Evolutionary conservation across 2,329 filamentous ascomycete genomes (phyloP), one percentile per base, ranked within the genome.

Genomic region (Thielaviopsis euricoi): DNA sequence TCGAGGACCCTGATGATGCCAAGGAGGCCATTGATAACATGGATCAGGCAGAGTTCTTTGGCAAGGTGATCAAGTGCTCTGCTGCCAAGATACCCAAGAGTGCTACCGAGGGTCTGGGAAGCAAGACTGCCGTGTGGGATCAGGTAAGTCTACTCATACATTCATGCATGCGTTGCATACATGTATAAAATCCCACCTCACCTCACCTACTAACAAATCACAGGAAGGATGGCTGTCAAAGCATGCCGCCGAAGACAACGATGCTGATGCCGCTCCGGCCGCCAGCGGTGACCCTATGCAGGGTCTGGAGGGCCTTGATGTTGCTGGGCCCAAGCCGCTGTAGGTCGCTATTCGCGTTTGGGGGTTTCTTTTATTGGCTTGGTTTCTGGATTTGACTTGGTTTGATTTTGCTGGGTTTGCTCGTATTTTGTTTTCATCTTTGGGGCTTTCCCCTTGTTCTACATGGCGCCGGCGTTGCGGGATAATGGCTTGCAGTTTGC

Each of bases 11-110:
- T 13, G 81, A 85, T 59, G 93, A 98, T 71, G 91, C 90, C 26
- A 84, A 84, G 66, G 91, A 97, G 71, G 93, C 93, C 55, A 95
- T 98, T 69, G 89, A 97, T 76, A 98, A 98, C 68, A 97, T 98
- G 91, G 89, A 98, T 68, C 89, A 95, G 69, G 86, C 90, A 61
- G 91, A 97, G 72, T 80, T 98, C 52, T 97, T 91, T 68, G 94
- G 93, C 12, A 82, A 88, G 60, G 85, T 93, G 15, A 85, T 98
- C 69, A 95, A 90, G 69, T 91, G 97, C 55, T 90, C 89, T 51
- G 80, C 86, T 58, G 94, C 94, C 50, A 98, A 95, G 71, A 82
- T 88, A 33, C 89, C 93, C 62, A 96, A 95, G 75, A 88, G 88
- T 65, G 80, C 82, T 54, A 87, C 87, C 56, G 89, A 95, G 68